Evolutionary conservation across 2,329 filamentous ascomycete genomes (phyloP).

Genomic region (Clathrospora elynae): DNA sequence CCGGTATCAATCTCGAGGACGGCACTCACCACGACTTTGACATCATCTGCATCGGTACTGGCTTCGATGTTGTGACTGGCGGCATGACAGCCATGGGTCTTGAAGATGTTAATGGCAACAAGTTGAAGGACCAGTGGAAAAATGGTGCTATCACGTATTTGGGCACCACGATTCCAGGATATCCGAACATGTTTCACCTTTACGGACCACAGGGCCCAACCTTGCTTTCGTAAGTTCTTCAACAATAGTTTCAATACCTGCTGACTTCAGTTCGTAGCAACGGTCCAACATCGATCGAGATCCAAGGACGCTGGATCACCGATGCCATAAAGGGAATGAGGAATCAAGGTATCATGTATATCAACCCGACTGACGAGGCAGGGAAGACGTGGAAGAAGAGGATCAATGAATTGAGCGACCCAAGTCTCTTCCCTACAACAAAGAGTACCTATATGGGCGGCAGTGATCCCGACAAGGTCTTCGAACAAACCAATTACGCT

Average conservation of each 20-base stretch:
- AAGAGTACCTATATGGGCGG: conserved; percentile 46
- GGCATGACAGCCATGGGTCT: conserved; percentile 36
- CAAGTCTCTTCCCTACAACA: conserved; percentile 42
- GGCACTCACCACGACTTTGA: conserved; percentile 44
- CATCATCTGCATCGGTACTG: conserved; percentile 45
- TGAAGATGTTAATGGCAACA: conserved; percentile 21
- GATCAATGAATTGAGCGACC: conserved; percentile 43
- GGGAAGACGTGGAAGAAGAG: conserved; percentile 43
- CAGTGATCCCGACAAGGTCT: neutral
- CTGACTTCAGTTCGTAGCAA: conserved; percentile 25
- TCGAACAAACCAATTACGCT: no score
- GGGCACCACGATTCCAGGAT: conserved; percentile 11
- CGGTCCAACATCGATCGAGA: conserved; percentile 46
- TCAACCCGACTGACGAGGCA: conserved; percentile 43
- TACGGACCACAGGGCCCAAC: conserved; percentile 21
- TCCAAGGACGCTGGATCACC: conserved; percentile 48
- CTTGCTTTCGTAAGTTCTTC: conserved; percentile 23
- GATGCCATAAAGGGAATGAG: conserved; percentile 41
- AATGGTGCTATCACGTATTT: conserved; percentile 15
- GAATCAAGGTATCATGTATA: conserved; percentile 33
- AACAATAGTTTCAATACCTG: neutral
- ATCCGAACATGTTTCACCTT: conserved; percentile 18
- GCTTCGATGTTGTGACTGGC: conserved; percentile 42
- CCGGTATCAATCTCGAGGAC: conserved; percentile 39
- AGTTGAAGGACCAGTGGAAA: conserved; percentile 14